These are phyloP conservation scores for Zopfia rhizophila DNA, from an alignment of 2,329 filamentous ascomycete genomes.

Conservation along the genomic window DNA sequence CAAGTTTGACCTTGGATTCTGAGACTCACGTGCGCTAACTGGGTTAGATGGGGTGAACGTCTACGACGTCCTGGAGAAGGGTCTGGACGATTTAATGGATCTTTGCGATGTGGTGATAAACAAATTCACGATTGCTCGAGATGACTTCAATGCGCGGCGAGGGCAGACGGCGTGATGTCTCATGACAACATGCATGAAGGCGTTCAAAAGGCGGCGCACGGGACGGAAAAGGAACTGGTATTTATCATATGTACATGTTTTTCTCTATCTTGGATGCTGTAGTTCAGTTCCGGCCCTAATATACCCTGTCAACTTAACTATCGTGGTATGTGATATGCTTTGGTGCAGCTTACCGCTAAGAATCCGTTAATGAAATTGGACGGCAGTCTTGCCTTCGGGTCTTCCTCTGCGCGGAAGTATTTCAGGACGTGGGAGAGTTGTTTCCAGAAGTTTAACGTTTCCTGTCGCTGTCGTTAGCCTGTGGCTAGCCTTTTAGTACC, in stretches of 20 bases:
- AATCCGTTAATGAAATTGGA: constrained; percentile 94
- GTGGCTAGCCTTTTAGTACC: background rate
- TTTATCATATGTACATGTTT: constrained; percentile 2
- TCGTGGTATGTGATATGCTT: background rate
- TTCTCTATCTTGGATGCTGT: background rate
- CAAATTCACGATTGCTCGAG: constrained; percentile 78
- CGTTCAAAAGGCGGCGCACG: constrained; percentile 13
- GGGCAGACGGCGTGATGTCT: background rate
- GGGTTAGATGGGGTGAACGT: constrained; percentile 78
- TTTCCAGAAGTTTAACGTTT: constrained; percentile 99
- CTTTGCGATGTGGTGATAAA: constrained; percentile 94
- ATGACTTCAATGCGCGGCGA: constrained; percentile 64
- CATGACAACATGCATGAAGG: constrained; percentile 8
- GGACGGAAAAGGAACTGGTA: constrained; percentile 17
- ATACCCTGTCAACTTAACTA: constrained; percentile 3
- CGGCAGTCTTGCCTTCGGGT: constrained; percentile 78
- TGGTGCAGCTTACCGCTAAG: constrained; percentile 78
- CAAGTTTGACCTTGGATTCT: too few species aligned
- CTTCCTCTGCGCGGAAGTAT: constrained; percentile 92
- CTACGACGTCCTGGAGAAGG: constrained; percentile 88
- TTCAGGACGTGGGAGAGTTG: constrained; percentile 95
- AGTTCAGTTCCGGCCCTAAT: constrained; percentile 20
- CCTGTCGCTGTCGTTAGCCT: constrained; percentile 63
- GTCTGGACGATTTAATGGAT: constrained; percentile 86
- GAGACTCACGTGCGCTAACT: constrained; percentile 11